Percentiles rank a stretch among this genome's conserved stretches.
Evolutionary conservation across 306 rosid genomes (phyloP).

Genomic region (Astragalus membranaceus): DNA sequence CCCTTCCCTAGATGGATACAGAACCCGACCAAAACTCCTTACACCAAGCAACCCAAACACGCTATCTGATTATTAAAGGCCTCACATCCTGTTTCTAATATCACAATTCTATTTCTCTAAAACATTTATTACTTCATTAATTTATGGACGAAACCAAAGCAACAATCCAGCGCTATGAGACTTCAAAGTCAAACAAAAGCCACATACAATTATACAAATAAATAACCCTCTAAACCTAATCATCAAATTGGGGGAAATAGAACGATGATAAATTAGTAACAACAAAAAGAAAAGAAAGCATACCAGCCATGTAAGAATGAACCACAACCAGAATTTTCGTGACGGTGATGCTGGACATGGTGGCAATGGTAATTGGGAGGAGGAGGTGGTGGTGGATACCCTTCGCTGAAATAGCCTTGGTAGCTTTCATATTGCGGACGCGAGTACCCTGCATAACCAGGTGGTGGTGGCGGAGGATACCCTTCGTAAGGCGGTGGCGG

Average conservation of each 20-base stretch:
- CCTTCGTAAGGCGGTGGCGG: constrained; percentile 36
- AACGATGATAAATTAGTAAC: background rate
- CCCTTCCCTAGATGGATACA: too few relatives aligned
- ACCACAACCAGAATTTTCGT: constrained; percentile 28
- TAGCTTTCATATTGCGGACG: constrained; percentile 57
- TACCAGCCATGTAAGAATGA: constrained; percentile 76
- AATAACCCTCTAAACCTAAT: background rate
- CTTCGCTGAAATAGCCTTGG: constrained; percentile 66
- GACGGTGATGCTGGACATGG: constrained; percentile 43
- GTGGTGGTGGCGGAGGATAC: constrained; percentile 35
- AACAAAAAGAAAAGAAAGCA: background rate
- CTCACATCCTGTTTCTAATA: background rate
- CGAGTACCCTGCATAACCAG: constrained; percentile 33
- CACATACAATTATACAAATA: too few relatives aligned
- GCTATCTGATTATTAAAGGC: background rate
- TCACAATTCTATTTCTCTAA: background rate
- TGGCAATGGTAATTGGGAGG: constrained; percentile 36
- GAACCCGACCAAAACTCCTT: background rate
- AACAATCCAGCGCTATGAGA: background rate
- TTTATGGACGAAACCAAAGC: background rate
- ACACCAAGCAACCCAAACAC: background rate
- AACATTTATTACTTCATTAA: background rate
- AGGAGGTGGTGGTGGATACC: constrained; percentile 46
- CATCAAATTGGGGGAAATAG: background rate
- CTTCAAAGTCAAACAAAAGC: background rate